Evolutionary conservation across 495 filamentous ascomycete genomes (phyloP).

Genomic region (Neurospora cerealis): DNA sequence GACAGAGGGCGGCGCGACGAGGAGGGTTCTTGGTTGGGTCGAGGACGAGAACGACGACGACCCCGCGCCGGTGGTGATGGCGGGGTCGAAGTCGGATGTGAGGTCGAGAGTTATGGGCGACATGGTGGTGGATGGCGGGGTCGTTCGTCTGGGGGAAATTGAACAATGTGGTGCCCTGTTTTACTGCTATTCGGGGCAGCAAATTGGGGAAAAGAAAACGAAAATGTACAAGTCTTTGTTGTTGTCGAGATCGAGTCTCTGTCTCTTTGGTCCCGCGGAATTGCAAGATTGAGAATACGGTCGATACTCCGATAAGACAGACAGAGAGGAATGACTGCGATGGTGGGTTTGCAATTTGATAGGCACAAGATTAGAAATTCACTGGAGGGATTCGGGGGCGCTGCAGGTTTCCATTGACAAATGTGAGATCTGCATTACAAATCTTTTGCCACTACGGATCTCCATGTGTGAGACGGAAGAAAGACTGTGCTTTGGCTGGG

Average conservation of each 20-base stretch:
- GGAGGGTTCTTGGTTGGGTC: conserved; percentile 34
- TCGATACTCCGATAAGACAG: neutral
- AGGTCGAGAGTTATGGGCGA: conserved; percentile 18
- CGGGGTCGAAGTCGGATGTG: conserved; percentile 19
- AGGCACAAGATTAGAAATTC: neutral
- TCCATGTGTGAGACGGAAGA: neutral
- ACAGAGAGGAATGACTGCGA: conserved; percentile 2
- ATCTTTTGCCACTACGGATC: conserved; percentile 10
- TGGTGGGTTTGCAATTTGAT: conserved; percentile 7
- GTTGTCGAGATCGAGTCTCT: neutral
- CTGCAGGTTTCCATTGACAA: conserved; percentile 4
- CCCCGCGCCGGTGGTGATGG: conserved; percentile 7
- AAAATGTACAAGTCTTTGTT: neutral
- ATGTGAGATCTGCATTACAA: conserved; percentile 15
- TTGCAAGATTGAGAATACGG: neutral
- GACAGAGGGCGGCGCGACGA: conserved; percentile 45
- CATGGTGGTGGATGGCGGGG: conserved; percentile 9
- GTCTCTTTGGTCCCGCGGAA: neutral
- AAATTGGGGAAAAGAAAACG: neutral
- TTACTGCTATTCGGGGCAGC: neutral
- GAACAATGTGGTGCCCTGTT: neutral
- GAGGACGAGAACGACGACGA: neutral
- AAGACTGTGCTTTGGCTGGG: neutral
- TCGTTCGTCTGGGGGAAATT: neutral
- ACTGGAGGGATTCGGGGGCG: neutral